These are phyloP conservation scores for Apiotrichum akiyoshidainum DNA, from an alignment of 1,284 basidiomycete genomes.

Conservation along the genomic window DNA sequence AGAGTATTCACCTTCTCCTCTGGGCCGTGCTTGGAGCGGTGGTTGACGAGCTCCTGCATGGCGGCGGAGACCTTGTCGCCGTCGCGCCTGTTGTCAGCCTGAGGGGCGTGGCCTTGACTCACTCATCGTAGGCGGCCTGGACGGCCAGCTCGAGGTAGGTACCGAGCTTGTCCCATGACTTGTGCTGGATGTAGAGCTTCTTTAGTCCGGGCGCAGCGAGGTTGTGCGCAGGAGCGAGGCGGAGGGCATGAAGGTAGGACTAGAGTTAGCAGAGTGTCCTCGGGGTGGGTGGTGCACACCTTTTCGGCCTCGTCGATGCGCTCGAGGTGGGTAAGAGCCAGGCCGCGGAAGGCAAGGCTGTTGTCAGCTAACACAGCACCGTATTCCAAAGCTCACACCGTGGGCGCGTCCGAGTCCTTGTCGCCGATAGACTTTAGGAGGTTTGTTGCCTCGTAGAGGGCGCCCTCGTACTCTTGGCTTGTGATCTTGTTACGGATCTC, in stretches of 20 bases:
- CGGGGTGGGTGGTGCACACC: constrained; percentile 56
- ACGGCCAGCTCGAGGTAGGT: constrained; percentile 58
- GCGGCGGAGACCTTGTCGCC: constrained; percentile 72
- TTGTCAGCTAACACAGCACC: constrained; percentile 20
- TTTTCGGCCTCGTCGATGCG: constrained; percentile 72
- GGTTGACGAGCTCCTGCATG: constrained; percentile 70
- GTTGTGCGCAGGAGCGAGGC: constrained; percentile 61
- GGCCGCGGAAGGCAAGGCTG: constrained; percentile 77
- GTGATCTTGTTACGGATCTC: constrained; percentile 70
- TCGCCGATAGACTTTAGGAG: constrained; percentile 61
- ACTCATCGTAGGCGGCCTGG: constrained; percentile 61
- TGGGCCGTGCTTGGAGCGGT: constrained; percentile 62
- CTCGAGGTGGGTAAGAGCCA: constrained; percentile 70
- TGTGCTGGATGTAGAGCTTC: constrained; percentile 66
- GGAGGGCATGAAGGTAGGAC: constrained; percentile 72
- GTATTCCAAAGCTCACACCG: constrained; percentile 63
- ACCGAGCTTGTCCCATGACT: constrained; percentile 63
- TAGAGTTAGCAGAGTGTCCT: constrained; percentile 40
- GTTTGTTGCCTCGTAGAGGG: constrained; percentile 39
- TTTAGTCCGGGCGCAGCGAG: constrained; percentile 69
- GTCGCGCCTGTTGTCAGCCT: constrained; percentile 60
- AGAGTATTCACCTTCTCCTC: constrained; percentile 57
- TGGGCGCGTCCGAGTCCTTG: constrained; percentile 56
- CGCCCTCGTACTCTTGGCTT: constrained; percentile 70
- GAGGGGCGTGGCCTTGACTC: constrained; percentile 27